Evolutionary conservation across 371 early-diverging fungal genomes (phyloP).

Genomic region (Coemansia sp.): DNA sequence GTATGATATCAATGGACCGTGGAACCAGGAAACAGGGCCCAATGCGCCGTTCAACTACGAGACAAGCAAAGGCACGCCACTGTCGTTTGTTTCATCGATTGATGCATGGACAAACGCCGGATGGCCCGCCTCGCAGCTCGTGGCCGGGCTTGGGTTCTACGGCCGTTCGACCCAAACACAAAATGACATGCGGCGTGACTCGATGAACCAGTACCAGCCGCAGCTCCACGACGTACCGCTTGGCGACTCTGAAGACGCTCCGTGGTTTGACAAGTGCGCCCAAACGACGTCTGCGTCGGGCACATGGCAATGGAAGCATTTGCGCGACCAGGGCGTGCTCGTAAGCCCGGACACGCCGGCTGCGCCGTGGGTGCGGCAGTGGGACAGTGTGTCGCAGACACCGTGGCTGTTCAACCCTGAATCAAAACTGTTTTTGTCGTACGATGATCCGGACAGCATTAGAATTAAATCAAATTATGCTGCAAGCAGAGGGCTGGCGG

Average conservation of each 20-base stretch:
- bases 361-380: conserved; percentile 57
- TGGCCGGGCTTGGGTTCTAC: conserved; percentile 27
- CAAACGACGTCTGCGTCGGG: conserved; percentile 52
- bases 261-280: conserved; percentile 23
- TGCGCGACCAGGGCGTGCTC: conserved; percentile 61
- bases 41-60: conserved; percentile 64
- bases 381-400: conserved; percentile 63
- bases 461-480: conserved; percentile 61
- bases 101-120: conserved; percentile 41
- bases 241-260: conserved; percentile 32
- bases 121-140: conserved; percentile 32
- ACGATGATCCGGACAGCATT: conserved; percentile 58
- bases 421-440: conserved; percentile 61
- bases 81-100: conserved; percentile 33
- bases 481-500: conserved; percentile 57
- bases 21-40: conserved; percentile 62
- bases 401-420: conserved; percentile 69
- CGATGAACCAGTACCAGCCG: conserved; percentile 25
- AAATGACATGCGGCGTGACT: conserved; percentile 18
- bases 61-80: conserved; percentile 54
- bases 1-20: conserved; percentile 65
- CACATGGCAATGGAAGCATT: conserved; percentile 65
- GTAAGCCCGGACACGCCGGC: conserved; percentile 53
- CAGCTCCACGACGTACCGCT: conserved; percentile 8
- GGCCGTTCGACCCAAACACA: conserved; percentile 21